A percentile compares a stretch with the other conserved stretches of the same genome.
phyloP scores from a whole-genome alignment of 1,139 yeast genomes.

The Geotrichum restrictum region DNA sequence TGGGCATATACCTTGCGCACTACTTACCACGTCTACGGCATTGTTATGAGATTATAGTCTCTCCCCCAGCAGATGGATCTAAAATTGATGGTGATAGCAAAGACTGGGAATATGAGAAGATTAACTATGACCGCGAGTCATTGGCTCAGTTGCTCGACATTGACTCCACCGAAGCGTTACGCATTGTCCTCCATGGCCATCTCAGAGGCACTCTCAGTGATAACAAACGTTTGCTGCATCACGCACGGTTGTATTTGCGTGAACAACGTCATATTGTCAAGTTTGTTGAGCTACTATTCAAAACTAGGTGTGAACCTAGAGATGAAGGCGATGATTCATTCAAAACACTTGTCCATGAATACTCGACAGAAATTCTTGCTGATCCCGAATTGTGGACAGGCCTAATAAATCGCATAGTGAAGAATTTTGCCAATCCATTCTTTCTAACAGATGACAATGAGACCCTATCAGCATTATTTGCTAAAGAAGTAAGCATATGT shows the following conservation, averaged over 20 bases:
- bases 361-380: conserved; percentile 30
- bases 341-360: conserved; percentile 15
- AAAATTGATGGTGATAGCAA: not conserved
- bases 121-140: conserved; percentile 24
- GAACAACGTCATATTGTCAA: conserved; percentile 29
- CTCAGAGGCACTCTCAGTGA: conserved; percentile 25
- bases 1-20: conserved; percentile 26
- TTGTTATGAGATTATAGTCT: conserved; percentile 26
- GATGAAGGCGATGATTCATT: not conserved
- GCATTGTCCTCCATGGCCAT: conserved; percentile 28
- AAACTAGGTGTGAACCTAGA: conserved; percentile 13
- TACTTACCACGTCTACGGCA: conserved; percentile 24
- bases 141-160: conserved; percentile 27
- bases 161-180: conserved; percentile 27
- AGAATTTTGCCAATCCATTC: conserved; percentile 21
- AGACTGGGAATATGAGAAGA: conserved; percentile 24
- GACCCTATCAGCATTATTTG: conserved; percentile 18
- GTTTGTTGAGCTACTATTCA: conserved; percentile 24
- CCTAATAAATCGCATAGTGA: conserved; percentile 22
- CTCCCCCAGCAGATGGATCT: not conserved
- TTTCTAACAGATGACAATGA: conserved; percentile 22
- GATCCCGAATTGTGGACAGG: conserved; percentile 26
- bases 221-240: conserved; percentile 25
- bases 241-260: conserved; percentile 26
- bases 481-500: conserved; percentile 21